Percentiles rank a stretch among this genome's conserved stretches.
phyloP scores from a whole-genome alignment of 495 filamentous ascomycete species.

The Penicillium herquei region DNA sequence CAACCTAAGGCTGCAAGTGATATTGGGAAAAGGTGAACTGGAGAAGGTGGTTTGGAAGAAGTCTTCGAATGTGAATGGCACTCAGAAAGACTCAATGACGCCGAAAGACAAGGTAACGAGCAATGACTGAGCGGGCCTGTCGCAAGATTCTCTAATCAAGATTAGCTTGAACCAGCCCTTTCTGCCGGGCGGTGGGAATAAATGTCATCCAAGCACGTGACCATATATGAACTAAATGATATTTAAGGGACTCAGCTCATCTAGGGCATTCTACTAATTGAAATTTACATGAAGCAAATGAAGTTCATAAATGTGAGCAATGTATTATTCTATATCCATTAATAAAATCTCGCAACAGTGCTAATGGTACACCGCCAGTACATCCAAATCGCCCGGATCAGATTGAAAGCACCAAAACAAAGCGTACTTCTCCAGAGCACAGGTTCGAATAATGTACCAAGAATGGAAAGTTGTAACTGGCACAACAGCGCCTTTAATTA shows the following conservation, averaged over 20 bases:
- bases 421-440: slow-evolving; percentile 33
- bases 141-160: slow-evolving; percentile 26
- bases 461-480: slow-evolving; percentile 16
- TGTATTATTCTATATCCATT: slow-evolving; percentile 32
- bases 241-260: too few species aligned
- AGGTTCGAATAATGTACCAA: slow-evolving; percentile 26
- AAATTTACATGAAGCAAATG: background rate
- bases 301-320: slow-evolving; percentile 2
- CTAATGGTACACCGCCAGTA: slow-evolving; percentile 27
- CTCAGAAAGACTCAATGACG: background rate
- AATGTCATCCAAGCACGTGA: too few species aligned
- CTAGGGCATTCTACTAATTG: too few species aligned
- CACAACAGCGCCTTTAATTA: slow-evolving; percentile 5
- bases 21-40: too few species aligned
- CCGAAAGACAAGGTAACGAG: slow-evolving; percentile 8
- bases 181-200: slow-evolving; percentile 26
- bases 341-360: slow-evolving; percentile 9
- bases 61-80: slow-evolving; percentile 5
- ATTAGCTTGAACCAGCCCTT: slow-evolving; percentile 22
- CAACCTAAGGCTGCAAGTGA: background rate
- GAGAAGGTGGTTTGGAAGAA: background rate
- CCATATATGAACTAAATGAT: too few species aligned
- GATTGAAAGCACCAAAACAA: slow-evolving; percentile 20
- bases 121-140: slow-evolving; percentile 13
- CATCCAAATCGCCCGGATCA: slow-evolving; percentile 24